Base-by-base conservation (phyloP, 345 rosid species). In the Eucalyptus polyanthemos region DNA sequence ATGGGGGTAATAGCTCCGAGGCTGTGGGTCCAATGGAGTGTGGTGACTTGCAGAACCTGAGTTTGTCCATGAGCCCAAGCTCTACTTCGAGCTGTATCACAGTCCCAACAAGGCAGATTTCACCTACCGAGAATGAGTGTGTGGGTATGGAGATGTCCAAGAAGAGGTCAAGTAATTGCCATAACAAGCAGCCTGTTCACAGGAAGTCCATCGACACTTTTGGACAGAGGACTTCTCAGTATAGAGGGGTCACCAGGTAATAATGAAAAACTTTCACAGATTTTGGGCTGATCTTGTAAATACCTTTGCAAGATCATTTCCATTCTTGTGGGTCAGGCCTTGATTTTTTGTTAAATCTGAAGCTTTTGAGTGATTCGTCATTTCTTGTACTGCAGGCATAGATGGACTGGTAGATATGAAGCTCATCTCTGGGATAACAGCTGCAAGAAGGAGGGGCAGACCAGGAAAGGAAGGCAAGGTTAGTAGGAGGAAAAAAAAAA, bases 401-500 rank as follows among this genome's bases (percentile, higher is more conserved):
- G 98, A 89, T 96, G 98, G 98, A 96, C 98, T 6, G 98, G 98
- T 76, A 94, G 97, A 91, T 96, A 96, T 91, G 98, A 96, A 92
- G 98, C 98, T 60, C 98, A 96, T 93, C 94, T 96, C 4, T 96
- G 98, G 98, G 98, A 96, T 80, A 96, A 96, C 85, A 96, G 97
- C 90, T 96, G 97, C 93, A 96, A 96, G 96, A 96, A 96, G 88
- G 98, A 96, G 90, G 97, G 98, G n/a, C 98, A 96, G 90, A 95
- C 96, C 86, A 95, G 98, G 92, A 96, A 96, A 93, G 98, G 98
- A 90, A 95, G 97, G 90, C 98, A 96, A 96, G 98, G 98, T 96
- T 88, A 88, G 95, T 93, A 51, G 86, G 85, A 40, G 85, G 24
- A 62, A n/a, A 37, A 34, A 72, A 34, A 62, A 31, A 90, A 89